Evolutionary conservation across 2,329 filamentous ascomycete species (phyloP), one percentile per base, ranked within the genome.

Genomic region (Tolypocladium nubicola): DNA sequence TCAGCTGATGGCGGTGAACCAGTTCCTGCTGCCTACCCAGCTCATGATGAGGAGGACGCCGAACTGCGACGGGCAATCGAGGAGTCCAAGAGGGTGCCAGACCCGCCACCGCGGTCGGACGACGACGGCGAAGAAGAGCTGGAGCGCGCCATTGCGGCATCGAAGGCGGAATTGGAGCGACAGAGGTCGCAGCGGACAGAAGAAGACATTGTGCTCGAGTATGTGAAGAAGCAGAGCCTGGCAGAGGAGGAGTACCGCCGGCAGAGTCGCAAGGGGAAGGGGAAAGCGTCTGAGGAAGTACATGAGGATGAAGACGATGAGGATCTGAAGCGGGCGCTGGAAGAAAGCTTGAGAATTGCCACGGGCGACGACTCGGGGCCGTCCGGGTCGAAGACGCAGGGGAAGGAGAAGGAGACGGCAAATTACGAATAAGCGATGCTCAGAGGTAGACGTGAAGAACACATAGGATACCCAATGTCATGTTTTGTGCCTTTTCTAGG

Each of bases 141-240:
- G 4, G 70, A 73, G 43, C 75, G 70, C 11, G 80, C 75, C 1
- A 71, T 83, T 40, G 70, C 71, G 9, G 74, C 71, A 14, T 77
- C 80, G 30, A 69, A 70, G 55, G 69, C 76, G 39, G 70, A 79
- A 56, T 64, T 76, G 61, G 70, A 72, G 49, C 71, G 74, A 4
- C 71, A 75, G 40, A 68, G 70, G 53, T 71, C 68, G 41, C 68
- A 73, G 56, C 76, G 71, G 65, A 81, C 78, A 0, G 88, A 91
- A 66, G 87, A 92, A 67, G 82, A 90, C 57, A 83, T 88, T 58
- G 82, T 91, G 10, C 70, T 92, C 67, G 87, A 90, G 64, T 90
- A 89, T 69, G 79, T 90, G 45, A 88, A 87, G 76, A 87, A 85
- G 74, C 87, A 91, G 73, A 90, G 87, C 68, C 67, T 90, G 47